Base-by-base conservation (phyloP, 805 yeast genomes). In the Candida maesae region DNA sequence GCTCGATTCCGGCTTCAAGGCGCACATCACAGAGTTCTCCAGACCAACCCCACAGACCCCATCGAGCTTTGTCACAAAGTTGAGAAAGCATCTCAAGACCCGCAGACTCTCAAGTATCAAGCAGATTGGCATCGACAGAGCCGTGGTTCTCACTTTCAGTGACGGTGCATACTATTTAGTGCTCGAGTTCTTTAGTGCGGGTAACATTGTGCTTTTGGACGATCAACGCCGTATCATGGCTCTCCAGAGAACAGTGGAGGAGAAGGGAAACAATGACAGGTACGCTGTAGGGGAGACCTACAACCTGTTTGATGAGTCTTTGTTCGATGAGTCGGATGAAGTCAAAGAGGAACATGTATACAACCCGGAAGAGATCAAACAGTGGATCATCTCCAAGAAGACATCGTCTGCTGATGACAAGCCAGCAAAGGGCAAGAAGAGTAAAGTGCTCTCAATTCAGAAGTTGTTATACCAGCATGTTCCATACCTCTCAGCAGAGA, bases 101-200 rank as follows among this genome's bases (percentile, higher is more conserved):
- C 77, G 89, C 59, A 69, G 97, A 45, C 67, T 91, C 33, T 76
- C 93, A 1, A 74, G 75, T 27, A 65, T 91, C 33, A 76, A 73
- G 49, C 95, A 89, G 51, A 76, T 91, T 5, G 82, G 79, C 1
- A 76, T 79, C 53, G 96, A 89, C 58, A 73, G 98, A 60, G 78
- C 87, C n/a, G 67, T 87, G 33, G 95, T 89, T 0, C 61, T 91
- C 33, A 79, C 86, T 45, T 91, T 91, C 63, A 79, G 90, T 33
- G 95, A 87, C 53, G 96, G 96, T 2, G 54, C 76, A 38, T 79
- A 66, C 55, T 82, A 84, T 52, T 65, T 91, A 49, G 95, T 87
- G 0, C 63, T 91, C 39, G 99, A 91, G 61, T 91, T 91, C 55
- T 91, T 90, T 66, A 85, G 96, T 58, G 96, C 96, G 3, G 99